Evolutionary conservation across 495 filamentous ascomycete genomes (phyloP).

Genomic region (Aspergillus hancockii): DNA sequence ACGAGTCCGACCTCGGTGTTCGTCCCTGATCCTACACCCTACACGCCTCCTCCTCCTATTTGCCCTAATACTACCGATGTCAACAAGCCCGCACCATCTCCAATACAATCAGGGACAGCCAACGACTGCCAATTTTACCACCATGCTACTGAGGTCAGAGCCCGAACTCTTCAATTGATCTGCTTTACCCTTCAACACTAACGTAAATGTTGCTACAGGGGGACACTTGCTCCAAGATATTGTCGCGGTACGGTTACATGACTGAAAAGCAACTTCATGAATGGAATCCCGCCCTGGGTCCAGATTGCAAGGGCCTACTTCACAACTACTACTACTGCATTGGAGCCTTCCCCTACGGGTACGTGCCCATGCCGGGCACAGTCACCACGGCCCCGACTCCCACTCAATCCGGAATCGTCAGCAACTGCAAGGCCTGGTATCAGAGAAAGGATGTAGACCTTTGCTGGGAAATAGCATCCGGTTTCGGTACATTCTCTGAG

Average conservation of each 20-base stretch:
- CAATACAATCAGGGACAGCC: constrained; percentile 24
- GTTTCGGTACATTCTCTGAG: constrained; percentile 22
- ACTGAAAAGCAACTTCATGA: constrained; percentile 10
- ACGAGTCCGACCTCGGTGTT: not conserved
- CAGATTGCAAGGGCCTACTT: constrained; percentile 19
- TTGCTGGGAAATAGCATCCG: constrained; percentile 19
- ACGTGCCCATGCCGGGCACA: constrained; percentile 5
- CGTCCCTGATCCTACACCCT: constrained; percentile 1
- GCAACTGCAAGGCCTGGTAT: constrained; percentile 24
- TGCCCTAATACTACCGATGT: not conserved
- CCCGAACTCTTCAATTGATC: too few species aligned
- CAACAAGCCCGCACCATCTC: constrained; percentile 12
- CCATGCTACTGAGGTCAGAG: constrained; percentile 13
- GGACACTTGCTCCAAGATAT: constrained; percentile 14
- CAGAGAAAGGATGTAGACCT: constrained; percentile 8
- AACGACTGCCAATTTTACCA: constrained; percentile 20
- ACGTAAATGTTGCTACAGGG: not conserved
- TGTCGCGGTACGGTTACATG: constrained; percentile 1
- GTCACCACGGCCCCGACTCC: constrained; percentile 19
- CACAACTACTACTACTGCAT: constrained; percentile 18
- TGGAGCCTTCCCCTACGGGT: constrained; percentile 1
- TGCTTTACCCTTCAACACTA: not conserved
- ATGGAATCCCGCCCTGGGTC: constrained; percentile 23
- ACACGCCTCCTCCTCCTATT: constrained; percentile 1
- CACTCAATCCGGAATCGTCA: constrained; percentile 15